Conservation (phyloP, 352 stramenopile genomes). For the Phytopythium oedochilum region DNA sequence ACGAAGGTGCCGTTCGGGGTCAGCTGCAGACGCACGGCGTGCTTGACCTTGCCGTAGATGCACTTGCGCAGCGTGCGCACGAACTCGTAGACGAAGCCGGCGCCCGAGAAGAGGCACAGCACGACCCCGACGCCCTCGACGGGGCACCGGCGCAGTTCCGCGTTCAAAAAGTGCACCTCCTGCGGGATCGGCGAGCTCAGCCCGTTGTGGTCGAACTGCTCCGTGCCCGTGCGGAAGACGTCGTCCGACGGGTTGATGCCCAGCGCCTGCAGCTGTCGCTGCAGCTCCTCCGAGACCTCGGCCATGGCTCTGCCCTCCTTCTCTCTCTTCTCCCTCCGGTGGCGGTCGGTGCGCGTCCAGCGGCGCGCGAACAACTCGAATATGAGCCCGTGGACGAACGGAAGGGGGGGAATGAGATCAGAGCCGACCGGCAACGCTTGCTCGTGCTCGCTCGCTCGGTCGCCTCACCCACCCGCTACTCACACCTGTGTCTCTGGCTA, state of each 20-base stretch:
- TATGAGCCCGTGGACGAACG: neutral
- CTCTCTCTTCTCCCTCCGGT: neutral
- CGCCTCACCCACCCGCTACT: neutral
- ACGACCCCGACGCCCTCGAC: constrained; percentile 75
- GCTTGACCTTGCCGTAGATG: constrained; percentile 88
- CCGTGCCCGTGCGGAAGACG: constrained; percentile 74
- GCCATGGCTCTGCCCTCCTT: constrained; percentile 24
- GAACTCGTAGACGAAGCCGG: constrained; percentile 81
- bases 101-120: constrained; percentile 76
- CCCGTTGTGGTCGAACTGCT: constrained; percentile 75
- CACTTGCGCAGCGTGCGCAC: constrained; percentile 84
- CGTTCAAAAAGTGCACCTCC: constrained; percentile 86
- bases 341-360: neutral
- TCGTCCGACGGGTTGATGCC: constrained; percentile 79
- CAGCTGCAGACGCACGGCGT: constrained; percentile 80
- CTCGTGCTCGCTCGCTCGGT: neutral
- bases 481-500: neutral
- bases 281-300: constrained; percentile 59
- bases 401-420: neutral
- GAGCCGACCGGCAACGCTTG: neutral
- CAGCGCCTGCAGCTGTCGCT: constrained; percentile 75
- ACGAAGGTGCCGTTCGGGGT: constrained; percentile 69
- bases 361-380: neutral
- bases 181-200: constrained; percentile 79
- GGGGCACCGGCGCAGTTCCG: constrained; percentile 67